Conservation (phyloP, 2,329 filamentous ascomycete genomes). For the Alternaria ethzedia region DNA sequence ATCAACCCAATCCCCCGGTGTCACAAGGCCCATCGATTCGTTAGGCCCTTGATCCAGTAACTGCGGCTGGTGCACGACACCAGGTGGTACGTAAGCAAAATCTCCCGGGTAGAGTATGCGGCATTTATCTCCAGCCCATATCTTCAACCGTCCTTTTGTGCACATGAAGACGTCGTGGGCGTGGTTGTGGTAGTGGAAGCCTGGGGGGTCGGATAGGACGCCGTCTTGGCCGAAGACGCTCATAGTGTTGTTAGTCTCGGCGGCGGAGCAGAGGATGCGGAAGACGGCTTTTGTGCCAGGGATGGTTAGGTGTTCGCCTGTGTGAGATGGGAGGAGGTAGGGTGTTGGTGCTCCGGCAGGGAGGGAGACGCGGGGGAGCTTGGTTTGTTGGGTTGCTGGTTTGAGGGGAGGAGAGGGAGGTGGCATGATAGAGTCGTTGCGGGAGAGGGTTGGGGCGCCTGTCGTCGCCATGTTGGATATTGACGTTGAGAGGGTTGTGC, state of each 20-base stretch:
- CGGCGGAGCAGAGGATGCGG: conserved; percentile 23
- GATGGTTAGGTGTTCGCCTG: conserved; percentile 22
- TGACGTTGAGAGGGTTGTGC: background rate
- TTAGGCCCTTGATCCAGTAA: conserved; percentile 20
- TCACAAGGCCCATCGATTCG: conserved; percentile 25
- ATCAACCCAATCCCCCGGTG: conserved; percentile 28
- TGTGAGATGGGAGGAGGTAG: conserved; percentile 25
- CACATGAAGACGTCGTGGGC: conserved; percentile 32
- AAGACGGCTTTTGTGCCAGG: conserved; percentile 24
- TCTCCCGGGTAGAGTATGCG: conserved; percentile 25
- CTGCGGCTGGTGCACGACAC: conserved; percentile 25
- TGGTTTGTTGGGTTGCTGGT: background rate
- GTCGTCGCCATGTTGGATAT: background rate
- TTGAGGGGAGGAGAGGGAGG: background rate
- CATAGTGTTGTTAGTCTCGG: conserved; percentile 22
- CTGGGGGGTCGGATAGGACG: conserved; percentile 22
- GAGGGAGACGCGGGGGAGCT: conserved; percentile 10
- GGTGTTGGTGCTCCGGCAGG: conserved; percentile 16
- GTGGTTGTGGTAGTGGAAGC: conserved; percentile 28
- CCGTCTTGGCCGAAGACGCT: conserved; percentile 27
- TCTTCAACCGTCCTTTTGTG: conserved; percentile 23
- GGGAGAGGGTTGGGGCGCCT: background rate
- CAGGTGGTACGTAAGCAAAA: conserved; percentile 27
- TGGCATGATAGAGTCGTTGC: background rate
- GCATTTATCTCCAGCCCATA: conserved; percentile 26